phyloP scores from a whole-genome alignment of 1,139 yeast genomes.

The Kluyveromyces sp. region DNA sequence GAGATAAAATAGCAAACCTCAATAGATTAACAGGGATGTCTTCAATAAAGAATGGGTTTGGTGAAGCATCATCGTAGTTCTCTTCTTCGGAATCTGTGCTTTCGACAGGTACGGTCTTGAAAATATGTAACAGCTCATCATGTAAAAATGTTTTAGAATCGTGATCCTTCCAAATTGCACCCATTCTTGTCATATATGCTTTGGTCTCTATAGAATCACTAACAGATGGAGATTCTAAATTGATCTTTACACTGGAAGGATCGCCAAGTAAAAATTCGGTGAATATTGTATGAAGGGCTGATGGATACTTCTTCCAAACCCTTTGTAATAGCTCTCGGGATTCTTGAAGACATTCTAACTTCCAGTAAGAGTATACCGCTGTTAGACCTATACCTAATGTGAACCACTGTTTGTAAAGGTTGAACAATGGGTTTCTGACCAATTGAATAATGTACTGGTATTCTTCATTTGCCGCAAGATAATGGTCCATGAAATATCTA shows the following conservation, averaged over 20 bases:
- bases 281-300: constrained; percentile 31
- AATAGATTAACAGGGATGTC: constrained; percentile 52
- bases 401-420: constrained; percentile 56
- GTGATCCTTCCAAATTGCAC: constrained; percentile 26
- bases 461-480: constrained; percentile 62
- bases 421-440: constrained; percentile 45
- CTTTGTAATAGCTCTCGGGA: constrained; percentile 42
- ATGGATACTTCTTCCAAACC: constrained; percentile 56
- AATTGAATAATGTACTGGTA: constrained; percentile 53
- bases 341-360: constrained; percentile 31
- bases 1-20: constrained; percentile 61
- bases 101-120: neutral
- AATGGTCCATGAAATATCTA: constrained; percentile 73
- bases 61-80: constrained; percentile 7
- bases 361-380: constrained; percentile 50
- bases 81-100: neutral
- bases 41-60: constrained; percentile 21
- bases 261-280: constrained; percentile 23
- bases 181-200: constrained; percentile 24
- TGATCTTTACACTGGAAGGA: neutral
- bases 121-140: neutral
- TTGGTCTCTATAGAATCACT: constrained; percentile 18
- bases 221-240: neutral
- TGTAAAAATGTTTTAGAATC: constrained; percentile 37
- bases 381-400: constrained; percentile 73